A percentile compares a stretch with the other conserved stretches of the same genome.
phyloP scores from a whole-genome alignment of 1,139 yeast genomes.

The Blastobotrys malaysiensis region DNA sequence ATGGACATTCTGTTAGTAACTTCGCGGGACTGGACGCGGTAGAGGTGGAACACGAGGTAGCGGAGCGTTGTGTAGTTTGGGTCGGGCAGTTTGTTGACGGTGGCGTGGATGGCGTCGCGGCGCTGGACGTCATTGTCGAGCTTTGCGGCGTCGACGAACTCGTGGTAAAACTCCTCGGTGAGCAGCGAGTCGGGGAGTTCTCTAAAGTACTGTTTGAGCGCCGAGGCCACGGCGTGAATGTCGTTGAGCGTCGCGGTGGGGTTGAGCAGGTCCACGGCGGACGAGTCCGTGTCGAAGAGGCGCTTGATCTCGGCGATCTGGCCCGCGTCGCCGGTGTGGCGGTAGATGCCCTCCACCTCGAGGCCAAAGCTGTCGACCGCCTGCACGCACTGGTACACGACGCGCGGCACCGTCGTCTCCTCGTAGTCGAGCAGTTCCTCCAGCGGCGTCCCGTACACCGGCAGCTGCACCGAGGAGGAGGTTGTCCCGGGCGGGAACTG shows the following conservation, averaged over 20 bases:
- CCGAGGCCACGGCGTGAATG: constrained; percentile 59
- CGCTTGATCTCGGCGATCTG: constrained; percentile 69
- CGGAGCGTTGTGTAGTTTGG: constrained; percentile 91
- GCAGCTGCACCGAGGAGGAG: constrained; percentile 17
- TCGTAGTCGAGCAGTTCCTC: constrained; percentile 73
- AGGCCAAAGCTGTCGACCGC: constrained; percentile 80
- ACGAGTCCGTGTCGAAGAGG: constrained; percentile 72
- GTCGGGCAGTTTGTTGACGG: constrained; percentile 86
- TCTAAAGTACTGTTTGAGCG: constrained; percentile 66
- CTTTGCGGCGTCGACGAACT: constrained; percentile 74
- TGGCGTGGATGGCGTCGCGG: constrained; percentile 74
- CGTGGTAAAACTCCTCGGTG: constrained; percentile 63
- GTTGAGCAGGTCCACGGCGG: constrained; percentile 53
- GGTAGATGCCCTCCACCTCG: constrained; percentile 81
- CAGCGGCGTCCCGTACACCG: constrained; percentile 75
- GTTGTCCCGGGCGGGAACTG: constrained; percentile 25
- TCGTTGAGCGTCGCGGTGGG: constrained; percentile 43
- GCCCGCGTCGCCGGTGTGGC: constrained; percentile 74
- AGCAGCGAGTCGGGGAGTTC: constrained; percentile 80
- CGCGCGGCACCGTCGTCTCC: constrained; percentile 87
- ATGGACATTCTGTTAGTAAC: constrained; percentile 72
- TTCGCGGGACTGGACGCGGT: constrained; percentile 62
- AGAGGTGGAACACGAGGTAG: constrained; percentile 76
- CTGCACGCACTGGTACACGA: constrained; percentile 83
- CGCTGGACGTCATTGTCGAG: constrained; percentile 53